Evolutionary conservation across 2,329 filamentous ascomycete species (phyloP).

Genomic region (Cordyceps cicadae): DNA sequence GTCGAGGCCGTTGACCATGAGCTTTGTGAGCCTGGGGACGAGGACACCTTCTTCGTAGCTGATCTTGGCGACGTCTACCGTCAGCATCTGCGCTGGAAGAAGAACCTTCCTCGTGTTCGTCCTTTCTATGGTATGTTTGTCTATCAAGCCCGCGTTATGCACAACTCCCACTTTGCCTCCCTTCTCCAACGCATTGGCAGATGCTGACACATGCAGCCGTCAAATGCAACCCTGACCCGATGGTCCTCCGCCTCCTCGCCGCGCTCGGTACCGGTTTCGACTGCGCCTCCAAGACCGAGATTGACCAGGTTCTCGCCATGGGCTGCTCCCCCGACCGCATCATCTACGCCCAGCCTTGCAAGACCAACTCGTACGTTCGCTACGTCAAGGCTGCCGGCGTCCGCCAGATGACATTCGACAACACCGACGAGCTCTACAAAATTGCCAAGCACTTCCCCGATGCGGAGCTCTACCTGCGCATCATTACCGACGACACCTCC

Average conservation of each 20-base stretch:
- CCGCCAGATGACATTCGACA: conserved; percentile 99
- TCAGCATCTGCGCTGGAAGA: conserved; percentile 97
- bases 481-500: conserved; percentile 91
- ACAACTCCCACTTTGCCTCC: too few relatives aligned
- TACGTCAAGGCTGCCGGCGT: conserved; percentile 79
- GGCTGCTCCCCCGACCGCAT: conserved; percentile 83
- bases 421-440: conserved; percentile 95
- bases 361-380: conserved; percentile 95
- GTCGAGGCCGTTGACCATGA: conserved; percentile 80
- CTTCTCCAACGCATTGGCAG: neutral
- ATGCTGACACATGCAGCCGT: conserved; percentile 53
- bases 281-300: conserved; percentile 95
- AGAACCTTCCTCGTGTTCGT: conserved; percentile 82
- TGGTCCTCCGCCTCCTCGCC: conserved; percentile 79
- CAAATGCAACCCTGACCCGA: conserved; percentile 95
- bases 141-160: too few relatives aligned
- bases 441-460: conserved; percentile 84
- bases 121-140: conserved; percentile 76
- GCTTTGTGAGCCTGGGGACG: conserved; percentile 80
- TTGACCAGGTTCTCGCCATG: conserved; percentile 78
- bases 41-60: conserved; percentile 97
- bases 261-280: conserved; percentile 91
- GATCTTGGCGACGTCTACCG: conserved; percentile 98
- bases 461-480: conserved; percentile 88
- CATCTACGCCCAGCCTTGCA: conserved; percentile 99